These are phyloP conservation scores for Fusarium protoensiforme DNA, from an alignment of 2,329 filamentous ascomycete species.

Conservation along the genomic window DNA sequence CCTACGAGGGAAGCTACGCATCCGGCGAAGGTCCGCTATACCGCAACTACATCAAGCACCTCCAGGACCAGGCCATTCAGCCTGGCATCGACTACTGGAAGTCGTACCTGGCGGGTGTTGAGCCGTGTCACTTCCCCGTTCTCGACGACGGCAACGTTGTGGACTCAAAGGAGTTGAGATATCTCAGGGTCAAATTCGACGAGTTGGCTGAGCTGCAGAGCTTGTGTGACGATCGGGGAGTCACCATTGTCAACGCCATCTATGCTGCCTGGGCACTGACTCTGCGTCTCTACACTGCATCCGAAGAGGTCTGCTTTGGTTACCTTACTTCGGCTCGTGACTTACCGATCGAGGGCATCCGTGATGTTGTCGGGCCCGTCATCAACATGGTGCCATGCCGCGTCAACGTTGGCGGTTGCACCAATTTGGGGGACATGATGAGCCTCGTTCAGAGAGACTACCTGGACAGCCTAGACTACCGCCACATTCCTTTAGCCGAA, in stretches of 20 bases:
- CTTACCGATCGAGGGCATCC: conserved; percentile 57
- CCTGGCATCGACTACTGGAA: conserved; percentile 27
- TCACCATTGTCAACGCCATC: conserved; percentile 33
- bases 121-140: conserved; percentile 32
- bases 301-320: conserved; percentile 63
- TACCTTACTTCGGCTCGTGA: conserved; percentile 65
- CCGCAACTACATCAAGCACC: conserved; percentile 22
- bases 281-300: conserved; percentile 52
- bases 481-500: conserved; percentile 22
- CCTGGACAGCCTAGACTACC: conserved; percentile 25
- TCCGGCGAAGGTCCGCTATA: conserved; percentile 27
- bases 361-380: conserved; percentile 61
- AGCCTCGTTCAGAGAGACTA: conserved; percentile 20
- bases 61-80: conserved; percentile 12
- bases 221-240: conserved; percentile 16
- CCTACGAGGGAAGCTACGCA: conserved; percentile 6
- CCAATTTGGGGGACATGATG: conserved; percentile 6
- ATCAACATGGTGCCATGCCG: conserved; percentile 68
- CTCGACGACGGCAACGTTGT: conserved; percentile 21
- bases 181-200: conserved; percentile 32
- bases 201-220: conserved; percentile 14
- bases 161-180: conserved; percentile 22
- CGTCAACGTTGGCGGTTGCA: conserved; percentile 45
- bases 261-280: conserved; percentile 38
- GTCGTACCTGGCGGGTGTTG: conserved; percentile 19